phyloP scores from a whole-genome alignment of 2,329 filamentous ascomycete species.

The Pseudogymnoascus destructans region DNA sequence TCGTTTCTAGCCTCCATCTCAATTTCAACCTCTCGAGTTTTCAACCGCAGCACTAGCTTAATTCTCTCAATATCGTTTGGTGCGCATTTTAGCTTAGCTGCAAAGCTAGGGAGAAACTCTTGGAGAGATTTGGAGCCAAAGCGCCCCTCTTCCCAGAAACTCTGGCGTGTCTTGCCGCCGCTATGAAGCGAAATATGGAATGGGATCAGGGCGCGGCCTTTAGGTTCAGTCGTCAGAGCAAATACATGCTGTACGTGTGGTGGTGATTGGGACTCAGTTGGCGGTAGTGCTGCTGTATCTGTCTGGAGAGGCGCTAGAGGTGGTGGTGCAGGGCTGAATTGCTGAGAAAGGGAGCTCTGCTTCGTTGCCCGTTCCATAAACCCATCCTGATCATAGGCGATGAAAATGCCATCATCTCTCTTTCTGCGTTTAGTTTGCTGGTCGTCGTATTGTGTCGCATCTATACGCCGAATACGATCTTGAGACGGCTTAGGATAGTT shows the following conservation, averaged over 20 bases:
- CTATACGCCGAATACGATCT: not conserved
- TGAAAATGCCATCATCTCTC: not conserved
- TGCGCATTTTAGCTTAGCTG: not conserved
- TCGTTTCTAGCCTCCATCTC: not conserved
- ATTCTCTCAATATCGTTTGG: not conserved
- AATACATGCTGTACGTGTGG: not conserved
- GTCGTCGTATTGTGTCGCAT: not conserved
- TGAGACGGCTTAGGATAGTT: constrained; percentile 5
- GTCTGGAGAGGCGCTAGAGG: not conserved
- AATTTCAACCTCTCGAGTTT: not conserved
- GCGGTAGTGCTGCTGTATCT: not conserved
- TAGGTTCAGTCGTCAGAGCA: not conserved
- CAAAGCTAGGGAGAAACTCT: not conserved
- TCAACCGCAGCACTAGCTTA: not conserved
- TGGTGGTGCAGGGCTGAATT: not conserved
- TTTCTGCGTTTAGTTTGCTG: not conserved
- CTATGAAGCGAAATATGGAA: not conserved
- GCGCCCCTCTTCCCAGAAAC: not conserved
- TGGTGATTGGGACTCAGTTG: not conserved
- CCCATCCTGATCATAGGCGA: not conserved
- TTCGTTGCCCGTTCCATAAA: not conserved
- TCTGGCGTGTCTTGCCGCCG: not conserved
- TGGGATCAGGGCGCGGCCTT: not conserved
- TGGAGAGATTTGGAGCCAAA: not conserved
- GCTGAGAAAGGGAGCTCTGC: not conserved